A percentile compares a stretch with the other conserved stretches of the same genome.
These are phyloP conservation scores for Populus euphratica DNA, from an alignment of 345 rosid species.

Conservation along the genomic window DNA sequence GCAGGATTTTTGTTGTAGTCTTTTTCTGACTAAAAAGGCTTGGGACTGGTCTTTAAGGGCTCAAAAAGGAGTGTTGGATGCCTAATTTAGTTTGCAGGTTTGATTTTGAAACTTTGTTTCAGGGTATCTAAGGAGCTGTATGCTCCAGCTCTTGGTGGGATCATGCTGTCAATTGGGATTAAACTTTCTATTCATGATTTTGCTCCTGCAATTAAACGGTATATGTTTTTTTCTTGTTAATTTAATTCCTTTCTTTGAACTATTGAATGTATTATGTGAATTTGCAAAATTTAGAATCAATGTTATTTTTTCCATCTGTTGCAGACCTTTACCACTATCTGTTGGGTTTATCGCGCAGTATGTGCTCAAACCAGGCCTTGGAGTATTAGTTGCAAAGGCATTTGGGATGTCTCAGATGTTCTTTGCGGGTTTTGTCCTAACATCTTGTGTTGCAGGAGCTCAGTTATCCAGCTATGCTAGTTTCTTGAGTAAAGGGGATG, in stretches of 20 bases:
- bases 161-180: constrained; percentile 91
- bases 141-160: constrained; percentile 98
- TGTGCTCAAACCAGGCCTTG: constrained; percentile 72
- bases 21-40: constrained; percentile 1
- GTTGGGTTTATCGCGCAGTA: constrained; percentile 77
- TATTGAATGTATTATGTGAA: neutral
- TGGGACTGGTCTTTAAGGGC: constrained; percentile 14
- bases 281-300: constrained; percentile 3
- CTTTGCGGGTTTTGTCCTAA: constrained; percentile 82
- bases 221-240: neutral
- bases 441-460: constrained; percentile 90
- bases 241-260: neutral
- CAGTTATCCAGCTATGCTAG: constrained; percentile 85
- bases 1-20: neutral
- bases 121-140: constrained; percentile 93
- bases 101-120: constrained; percentile 20
- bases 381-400: constrained; percentile 71
- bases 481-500: constrained; percentile 79
- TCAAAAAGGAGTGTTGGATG: constrained; percentile 5
- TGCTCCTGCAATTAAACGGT: constrained; percentile 87
- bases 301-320: constrained; percentile 17
- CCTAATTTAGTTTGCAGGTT: neutral
- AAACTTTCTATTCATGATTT: constrained; percentile 78
- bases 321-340: constrained; percentile 86
- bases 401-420: constrained; percentile 67